Base-by-base conservation (phyloP, 768 basidiomycete genomes). In the Suillus variegatus region DNA sequence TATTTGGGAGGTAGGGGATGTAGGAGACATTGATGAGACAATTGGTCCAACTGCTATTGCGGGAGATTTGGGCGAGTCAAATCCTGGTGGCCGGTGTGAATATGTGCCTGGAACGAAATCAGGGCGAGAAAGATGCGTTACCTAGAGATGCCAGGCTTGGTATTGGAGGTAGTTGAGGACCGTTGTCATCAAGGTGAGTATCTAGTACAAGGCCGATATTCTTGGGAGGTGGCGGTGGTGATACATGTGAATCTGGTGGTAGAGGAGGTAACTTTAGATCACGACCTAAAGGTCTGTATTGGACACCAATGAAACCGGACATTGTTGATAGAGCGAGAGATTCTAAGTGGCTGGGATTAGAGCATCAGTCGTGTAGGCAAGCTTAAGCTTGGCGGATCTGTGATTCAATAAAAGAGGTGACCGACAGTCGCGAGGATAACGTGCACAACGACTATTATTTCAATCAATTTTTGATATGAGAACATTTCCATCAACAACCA, bases 1-100 rank as follows among this genome's bases (percentile, higher is more conserved):
- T 49, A 82, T 85, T 41, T 80, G 64, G 20, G 67, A 65, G 4
- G 75, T 69, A 35, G 71, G 70, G 20, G 72, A 72, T 2, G 74
- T 66, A 44, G 67, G 67, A 40, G 67, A n/a, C 61, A 67, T 66
- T 38, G 67, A 36, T 22, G 63, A 36, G 32, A 44, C 40, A 52
- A 61, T 10, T 18, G 60, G 66, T 18, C 18, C 44, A 20, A 68
- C 63, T 49, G 77, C 69, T 32, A 73, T 71, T 47, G 62, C 62
- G 56, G 68, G 68, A 64, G 69, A 71, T 47, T 60, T 40, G 52
- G 77, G 69, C 20, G 68, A 61, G 14, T 72, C 74, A 68, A 74
- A 51, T 35, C 65, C 75, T 73, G 44, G 58, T 20, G 64, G 63
- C 47, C 25, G 44, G 28, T 58, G 62, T 77, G 63, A 75, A 70